Conservation (phyloP, 768 basidiomycete species). For the Grammothele lineata region DNA sequence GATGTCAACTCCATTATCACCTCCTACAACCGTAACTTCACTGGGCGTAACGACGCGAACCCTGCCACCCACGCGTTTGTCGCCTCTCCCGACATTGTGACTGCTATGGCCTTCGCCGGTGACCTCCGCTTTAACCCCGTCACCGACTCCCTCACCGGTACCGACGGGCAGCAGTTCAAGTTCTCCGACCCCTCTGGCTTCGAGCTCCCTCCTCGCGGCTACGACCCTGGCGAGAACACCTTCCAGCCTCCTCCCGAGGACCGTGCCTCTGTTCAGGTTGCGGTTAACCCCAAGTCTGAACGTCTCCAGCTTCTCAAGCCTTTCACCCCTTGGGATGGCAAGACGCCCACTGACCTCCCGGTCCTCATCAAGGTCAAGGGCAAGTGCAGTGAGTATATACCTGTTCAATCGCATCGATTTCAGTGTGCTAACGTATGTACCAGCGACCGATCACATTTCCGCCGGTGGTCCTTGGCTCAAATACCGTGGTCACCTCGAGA, state of each 20-base stretch:
- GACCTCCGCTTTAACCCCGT: constrained; percentile 95
- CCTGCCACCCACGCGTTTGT: constrained; percentile 97
- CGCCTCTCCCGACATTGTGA: constrained; percentile 91
- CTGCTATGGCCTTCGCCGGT: constrained; percentile 94
- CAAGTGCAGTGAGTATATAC: too few relatives aligned
- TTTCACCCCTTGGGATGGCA: constrained; percentile 90
- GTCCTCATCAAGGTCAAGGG: constrained; percentile 97
- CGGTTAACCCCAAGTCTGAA: constrained; percentile 79
- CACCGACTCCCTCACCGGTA: constrained; percentile 80
- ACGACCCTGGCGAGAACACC: constrained; percentile 95
- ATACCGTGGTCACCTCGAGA: constrained; percentile 97
- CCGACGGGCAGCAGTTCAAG: constrained; percentile 96
- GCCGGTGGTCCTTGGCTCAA: constrained; percentile 99
- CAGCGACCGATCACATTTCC: constrained; percentile 93
- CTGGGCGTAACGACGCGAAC: constrained; percentile 99
- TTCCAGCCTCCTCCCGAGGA: constrained; percentile 93
- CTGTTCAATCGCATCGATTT: too few relatives aligned
- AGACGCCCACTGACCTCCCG: constrained; percentile 85
- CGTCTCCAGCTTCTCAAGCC: constrained; percentile 89
- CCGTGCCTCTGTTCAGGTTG: constrained; percentile 79
- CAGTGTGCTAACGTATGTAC: too few relatives aligned
- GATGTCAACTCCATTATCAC: constrained; percentile 98
- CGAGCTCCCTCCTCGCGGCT: constrained; percentile 93
- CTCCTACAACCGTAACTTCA: constrained; percentile 99
- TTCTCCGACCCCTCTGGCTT: constrained; percentile 89